Evolutionary conservation across 2,329 filamentous ascomycete species (phyloP).

Genomic region (Penicillium sp.): DNA sequence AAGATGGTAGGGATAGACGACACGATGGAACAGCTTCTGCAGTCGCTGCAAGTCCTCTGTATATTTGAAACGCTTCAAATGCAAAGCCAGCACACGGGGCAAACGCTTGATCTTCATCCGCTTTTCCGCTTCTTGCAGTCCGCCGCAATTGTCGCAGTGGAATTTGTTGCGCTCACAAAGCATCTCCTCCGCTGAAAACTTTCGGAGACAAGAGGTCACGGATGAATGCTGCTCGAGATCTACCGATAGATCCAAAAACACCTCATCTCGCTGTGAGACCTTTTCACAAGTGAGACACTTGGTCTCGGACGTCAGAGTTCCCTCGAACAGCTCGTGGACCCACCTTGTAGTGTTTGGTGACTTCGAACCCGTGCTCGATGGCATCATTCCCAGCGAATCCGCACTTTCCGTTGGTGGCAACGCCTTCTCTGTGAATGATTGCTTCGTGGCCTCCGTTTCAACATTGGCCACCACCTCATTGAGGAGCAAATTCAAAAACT

Average conservation of each 20-base stretch:
- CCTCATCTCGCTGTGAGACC: slow-evolving; percentile 89
- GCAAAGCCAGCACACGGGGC: slow-evolving; percentile 85
- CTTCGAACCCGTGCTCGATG: slow-evolving; percentile 51
- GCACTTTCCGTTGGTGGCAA: slow-evolving; percentile 55
- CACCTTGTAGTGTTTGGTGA: slow-evolving; percentile 73
- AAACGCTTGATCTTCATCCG: slow-evolving; percentile 98
- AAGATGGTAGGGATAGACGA: slow-evolving; percentile 95
- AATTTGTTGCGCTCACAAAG: slow-evolving; percentile 98
- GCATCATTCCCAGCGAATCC: slow-evolving; percentile 52
- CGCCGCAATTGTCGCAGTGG: slow-evolving; percentile 95
- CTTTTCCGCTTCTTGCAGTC: slow-evolving; percentile 95
- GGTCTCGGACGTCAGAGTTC: slow-evolving; percentile 90
- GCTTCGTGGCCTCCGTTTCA: slow-evolving; percentile 68
- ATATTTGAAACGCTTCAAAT: slow-evolving; percentile 97
- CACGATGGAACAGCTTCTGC: slow-evolving; percentile 94
- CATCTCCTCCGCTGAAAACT: slow-evolving; percentile 98
- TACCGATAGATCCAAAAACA: slow-evolving; percentile 92
- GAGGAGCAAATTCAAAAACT: slow-evolving; percentile 91
- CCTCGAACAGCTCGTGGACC: slow-evolving; percentile 98
- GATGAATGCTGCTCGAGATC: slow-evolving; percentile 94
- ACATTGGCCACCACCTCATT: slow-evolving; percentile 95
- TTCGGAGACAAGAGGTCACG: slow-evolving; percentile 89
- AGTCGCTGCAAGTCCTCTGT: slow-evolving; percentile 91
- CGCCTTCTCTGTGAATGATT: slow-evolving; percentile 36
- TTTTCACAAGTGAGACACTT: slow-evolving; percentile 96